Evolutionary conservation across 345 rosid species (phyloP).

Genomic region (Citrus inodora): DNA sequence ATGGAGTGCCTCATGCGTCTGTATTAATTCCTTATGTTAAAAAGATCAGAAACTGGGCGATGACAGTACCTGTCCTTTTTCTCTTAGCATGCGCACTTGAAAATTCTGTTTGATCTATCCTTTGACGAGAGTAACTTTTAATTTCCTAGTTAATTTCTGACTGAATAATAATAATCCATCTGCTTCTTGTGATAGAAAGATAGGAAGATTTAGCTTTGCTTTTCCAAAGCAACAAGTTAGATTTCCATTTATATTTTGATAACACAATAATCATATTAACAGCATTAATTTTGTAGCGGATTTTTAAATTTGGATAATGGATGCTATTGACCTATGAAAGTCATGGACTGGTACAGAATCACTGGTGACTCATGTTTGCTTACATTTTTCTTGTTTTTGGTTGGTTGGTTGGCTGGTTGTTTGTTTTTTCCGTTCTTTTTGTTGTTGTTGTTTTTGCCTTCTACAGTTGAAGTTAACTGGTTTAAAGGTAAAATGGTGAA

Average conservation of each 20-base stretch:
- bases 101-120: not conserved
- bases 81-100: not conserved
- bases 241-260: not conserved
- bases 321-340: too few species aligned
- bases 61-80: not conserved
- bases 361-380: too few species aligned
- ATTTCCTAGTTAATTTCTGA: not conserved
- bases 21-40: constrained; percentile 21
- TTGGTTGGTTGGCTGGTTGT: too few species aligned
- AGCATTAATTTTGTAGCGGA: too few species aligned
- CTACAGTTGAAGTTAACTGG: too few species aligned
- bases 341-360: too few species aligned
- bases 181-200: not conserved
- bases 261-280: not conserved
- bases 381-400: too few species aligned
- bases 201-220: not conserved
- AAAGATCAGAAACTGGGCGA: not conserved
- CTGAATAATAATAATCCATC: not conserved
- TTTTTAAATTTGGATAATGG: too few species aligned
- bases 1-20: constrained; percentile 53
- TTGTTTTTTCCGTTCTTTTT: too few species aligned
- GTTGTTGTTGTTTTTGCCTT: too few species aligned
- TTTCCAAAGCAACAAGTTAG: not conserved
- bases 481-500: too few species aligned
- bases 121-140: not conserved